These are phyloP conservation scores for Orbilia javanica DNA, from an alignment of 2,329 filamentous ascomycete species.

Conservation along the genomic window DNA sequence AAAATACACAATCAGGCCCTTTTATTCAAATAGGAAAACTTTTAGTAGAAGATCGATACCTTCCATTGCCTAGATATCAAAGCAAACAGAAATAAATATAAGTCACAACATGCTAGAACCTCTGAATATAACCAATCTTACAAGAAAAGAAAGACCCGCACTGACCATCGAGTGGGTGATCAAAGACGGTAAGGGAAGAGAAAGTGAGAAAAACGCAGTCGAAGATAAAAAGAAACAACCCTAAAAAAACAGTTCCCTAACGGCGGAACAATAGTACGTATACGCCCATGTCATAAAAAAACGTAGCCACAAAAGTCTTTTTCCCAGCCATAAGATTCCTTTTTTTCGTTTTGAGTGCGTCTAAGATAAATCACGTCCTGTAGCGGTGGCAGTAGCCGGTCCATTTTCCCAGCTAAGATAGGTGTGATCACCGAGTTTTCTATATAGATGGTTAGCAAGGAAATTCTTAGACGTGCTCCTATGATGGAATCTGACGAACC, in stretches of 20 bases:
- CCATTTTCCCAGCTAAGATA: slow-evolving; percentile 96
- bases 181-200: slow-evolving; percentile 15
- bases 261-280: slow-evolving; percentile 14
- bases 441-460: slow-evolving; percentile 64
- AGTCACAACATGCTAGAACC: slow-evolving; percentile 26
- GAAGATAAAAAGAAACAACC: slow-evolving; percentile 8
- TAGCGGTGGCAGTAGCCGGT: slow-evolving; percentile 69
- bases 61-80: slow-evolving; percentile 17
- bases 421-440: slow-evolving; percentile 97
- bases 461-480: not conserved
- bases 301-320: slow-evolving; percentile 24
- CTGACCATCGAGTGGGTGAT: slow-evolving; percentile 2
- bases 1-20: not conserved
- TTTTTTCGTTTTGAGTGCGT: not conserved
- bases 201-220: not conserved
- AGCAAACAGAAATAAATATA: slow-evolving; percentile 7
- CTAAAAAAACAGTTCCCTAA: slow-evolving; percentile 11
- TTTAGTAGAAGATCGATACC: slow-evolving; percentile 10
- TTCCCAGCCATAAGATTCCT: slow-evolving; percentile 6
- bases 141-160: slow-evolving; percentile 17
- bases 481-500: slow-evolving; percentile 70
- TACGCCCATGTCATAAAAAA: slow-evolving; percentile 34
- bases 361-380: slow-evolving; percentile 38
- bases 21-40: not conserved
- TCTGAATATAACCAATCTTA: slow-evolving; percentile 27